Percentiles rank a stretch among this genome's conserved stretches.
These are phyloP conservation scores for Lachnum nothofagi DNA, from an alignment of 2,329 filamentous ascomycete species.

Conservation along the genomic window DNA sequence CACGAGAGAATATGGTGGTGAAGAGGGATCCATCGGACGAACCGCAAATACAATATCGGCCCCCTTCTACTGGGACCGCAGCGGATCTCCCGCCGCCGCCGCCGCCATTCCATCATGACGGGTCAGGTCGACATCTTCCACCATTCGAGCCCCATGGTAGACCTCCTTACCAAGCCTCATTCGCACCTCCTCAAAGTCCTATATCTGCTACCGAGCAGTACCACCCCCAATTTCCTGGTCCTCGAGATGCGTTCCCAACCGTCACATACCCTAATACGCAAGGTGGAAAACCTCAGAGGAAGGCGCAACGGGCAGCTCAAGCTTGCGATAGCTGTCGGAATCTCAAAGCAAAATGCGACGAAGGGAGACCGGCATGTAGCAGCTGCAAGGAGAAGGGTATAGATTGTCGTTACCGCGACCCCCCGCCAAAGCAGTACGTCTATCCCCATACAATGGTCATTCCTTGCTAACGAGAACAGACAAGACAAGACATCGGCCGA, in stretches of 20 bases:
- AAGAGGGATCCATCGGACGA: slow-evolving; percentile 47
- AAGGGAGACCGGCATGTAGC: slow-evolving; percentile 69
- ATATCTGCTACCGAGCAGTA: slow-evolving; percentile 27
- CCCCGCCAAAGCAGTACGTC: slow-evolving; percentile 82
- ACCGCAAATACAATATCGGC: slow-evolving; percentile 35
- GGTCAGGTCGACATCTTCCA: slow-evolving; percentile 17
- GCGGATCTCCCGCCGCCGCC: slow-evolving; percentile 25
- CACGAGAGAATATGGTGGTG: slow-evolving; percentile 46
- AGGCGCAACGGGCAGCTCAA: slow-evolving; percentile 42
- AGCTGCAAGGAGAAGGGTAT: slow-evolving; percentile 83
- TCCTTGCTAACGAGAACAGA: slow-evolving; percentile 24
- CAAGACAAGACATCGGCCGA: slow-evolving; percentile 56
- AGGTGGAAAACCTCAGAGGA: slow-evolving; percentile 21
- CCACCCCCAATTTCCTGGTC: slow-evolving; percentile 18
- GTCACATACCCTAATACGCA: slow-evolving; percentile 23
- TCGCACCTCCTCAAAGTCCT: slow-evolving; percentile 24
- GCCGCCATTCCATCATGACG: slow-evolving; percentile 23
- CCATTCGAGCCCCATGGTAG: slow-evolving; percentile 19
- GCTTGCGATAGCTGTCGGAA: slow-evolving; percentile 87
- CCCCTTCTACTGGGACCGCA: slow-evolving; percentile 26
- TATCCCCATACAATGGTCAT: slow-evolving; percentile 33
- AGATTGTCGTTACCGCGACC: slow-evolving; percentile 82
- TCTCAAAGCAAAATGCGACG: slow-evolving; percentile 87
- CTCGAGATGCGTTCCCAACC: slow-evolving; percentile 21
- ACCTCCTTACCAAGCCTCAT: slow-evolving; percentile 18